Conservation (phyloP, 2,329 filamentous ascomycete species). For the Bimuria novae-zelandiae region DNA sequence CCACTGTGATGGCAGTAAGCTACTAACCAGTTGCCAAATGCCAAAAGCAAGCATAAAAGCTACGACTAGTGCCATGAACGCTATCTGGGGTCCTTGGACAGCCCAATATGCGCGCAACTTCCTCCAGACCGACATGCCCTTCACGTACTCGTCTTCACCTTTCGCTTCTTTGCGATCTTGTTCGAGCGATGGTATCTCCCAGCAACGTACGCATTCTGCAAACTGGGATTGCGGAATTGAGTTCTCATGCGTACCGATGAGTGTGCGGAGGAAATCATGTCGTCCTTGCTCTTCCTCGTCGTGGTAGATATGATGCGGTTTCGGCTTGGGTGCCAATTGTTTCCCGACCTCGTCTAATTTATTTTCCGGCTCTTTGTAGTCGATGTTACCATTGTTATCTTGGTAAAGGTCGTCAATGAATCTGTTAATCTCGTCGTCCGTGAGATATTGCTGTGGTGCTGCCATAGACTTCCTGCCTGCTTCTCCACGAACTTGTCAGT, state of each 20-base stretch:
- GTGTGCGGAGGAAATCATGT: constrained; percentile 57
- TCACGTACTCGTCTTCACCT: constrained; percentile 54
- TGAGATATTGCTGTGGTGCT: constrained; percentile 31
- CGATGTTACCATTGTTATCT: constrained; percentile 57
- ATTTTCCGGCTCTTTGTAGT: constrained; percentile 57
- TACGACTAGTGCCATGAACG: constrained; percentile 56
- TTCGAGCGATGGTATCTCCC: constrained; percentile 56
- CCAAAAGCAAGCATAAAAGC: constrained; percentile 57
- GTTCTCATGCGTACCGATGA: constrained; percentile 52
- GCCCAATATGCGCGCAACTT: constrained; percentile 59
- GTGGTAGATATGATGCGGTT: constrained; percentile 53
- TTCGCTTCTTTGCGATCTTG: constrained; percentile 55
- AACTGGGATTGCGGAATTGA: constrained; percentile 56
- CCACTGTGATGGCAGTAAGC: too few species aligned
- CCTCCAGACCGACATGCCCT: constrained; percentile 52
- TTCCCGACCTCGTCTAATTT: constrained; percentile 60
- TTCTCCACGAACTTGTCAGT: neutral
- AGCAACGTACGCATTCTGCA: constrained; percentile 48
- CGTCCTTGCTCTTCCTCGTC: constrained; percentile 45
- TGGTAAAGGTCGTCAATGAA: constrained; percentile 61
- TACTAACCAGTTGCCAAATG: constrained; percentile 55
- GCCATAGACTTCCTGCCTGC: constrained; percentile 21
- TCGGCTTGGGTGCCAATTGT: constrained; percentile 54
- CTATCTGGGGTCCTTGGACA: constrained; percentile 58
- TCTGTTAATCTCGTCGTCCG: constrained; percentile 55